Evolutionary conservation across 2,329 filamentous ascomycete species (phyloP), one percentile per base, ranked within the genome.

Genomic region (Pseudogymnoascus sp.): DNA sequence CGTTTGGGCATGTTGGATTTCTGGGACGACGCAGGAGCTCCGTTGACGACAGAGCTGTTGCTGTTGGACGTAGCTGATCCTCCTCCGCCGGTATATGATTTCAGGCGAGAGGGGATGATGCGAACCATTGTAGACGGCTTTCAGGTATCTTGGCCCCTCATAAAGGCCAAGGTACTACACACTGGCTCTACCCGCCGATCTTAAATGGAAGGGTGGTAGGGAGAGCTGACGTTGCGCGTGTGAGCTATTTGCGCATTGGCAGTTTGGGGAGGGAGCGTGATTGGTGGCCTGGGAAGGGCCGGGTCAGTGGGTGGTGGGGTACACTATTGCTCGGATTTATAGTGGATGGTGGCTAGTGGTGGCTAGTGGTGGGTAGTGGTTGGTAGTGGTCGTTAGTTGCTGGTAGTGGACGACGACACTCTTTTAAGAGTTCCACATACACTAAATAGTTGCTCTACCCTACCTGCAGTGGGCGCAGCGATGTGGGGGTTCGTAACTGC

Each of bases 71-170:
- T 48, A 15, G 23, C 41, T 48, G 41, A 48, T 15, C 41, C 41
- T 15, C 41, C 41, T 15, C 71, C 70, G 61, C 71, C 71, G 61
- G 74, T 72, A 67, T 75, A 74, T 64, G 73, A 76, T 72, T 79
- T 82, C 63, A 83, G 75, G 59, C 81, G 79, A 67, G 75, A 74
- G 62, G 80, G 79, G 33, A 84, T 71, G 57, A 77, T 75, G 66
- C 79, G 81, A 64, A 80, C 77, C 79, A 81, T 81, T 66, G 60
- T 72, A 63, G 57, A 55, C 67, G 37, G 39, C 58, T n/a, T 39
- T 28, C 35, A 57, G 21, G 52, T 57, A 57, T 57, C 30, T 37
- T 57, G 52, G 28, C 34, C 52, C 41, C 41, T 48, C 41, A 48
- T 48, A 48, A 28, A 48, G 41, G 41, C 41, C 41, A 48, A 48